These are phyloP conservation scores for Xylaria sp. DNA, from an alignment of 2,329 filamentous ascomycete species.

Conservation along the genomic window DNA sequence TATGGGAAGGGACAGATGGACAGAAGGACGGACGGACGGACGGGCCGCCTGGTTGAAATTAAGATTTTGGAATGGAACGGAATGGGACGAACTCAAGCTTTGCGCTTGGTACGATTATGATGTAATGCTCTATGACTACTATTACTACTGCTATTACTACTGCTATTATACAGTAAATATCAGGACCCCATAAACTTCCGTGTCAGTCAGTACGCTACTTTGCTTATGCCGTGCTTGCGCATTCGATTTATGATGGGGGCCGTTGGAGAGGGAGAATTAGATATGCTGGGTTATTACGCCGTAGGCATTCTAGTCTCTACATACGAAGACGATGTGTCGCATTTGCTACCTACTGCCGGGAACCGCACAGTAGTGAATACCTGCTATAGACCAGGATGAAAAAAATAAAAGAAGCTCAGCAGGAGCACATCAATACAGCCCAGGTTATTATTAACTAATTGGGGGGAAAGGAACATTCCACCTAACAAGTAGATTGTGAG, in stretches of 20 bases:
- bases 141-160: background rate
- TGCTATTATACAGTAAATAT: constrained; percentile 1
- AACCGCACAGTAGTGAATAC: too few relatives aligned
- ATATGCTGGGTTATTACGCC: background rate
- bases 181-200: too few relatives aligned
- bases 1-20: background rate
- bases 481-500: background rate
- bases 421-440: background rate
- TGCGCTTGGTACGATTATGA: constrained; percentile 26
- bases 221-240: background rate
- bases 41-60: background rate
- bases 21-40: background rate
- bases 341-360: too few relatives aligned
- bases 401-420: background rate
- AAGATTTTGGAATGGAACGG: constrained; percentile 1
- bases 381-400: too few relatives aligned
- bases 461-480: background rate
- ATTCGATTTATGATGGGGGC: background rate
- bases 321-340: background rate
- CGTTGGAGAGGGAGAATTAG: too few relatives aligned
- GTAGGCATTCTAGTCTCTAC: background rate
- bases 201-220: background rate
- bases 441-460: background rate
- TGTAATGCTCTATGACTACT: constrained; percentile 29
- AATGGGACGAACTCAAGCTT: constrained; percentile 9